Conservation (phyloP, 768 basidiomycete species). For the Russula sp. region DNA sequence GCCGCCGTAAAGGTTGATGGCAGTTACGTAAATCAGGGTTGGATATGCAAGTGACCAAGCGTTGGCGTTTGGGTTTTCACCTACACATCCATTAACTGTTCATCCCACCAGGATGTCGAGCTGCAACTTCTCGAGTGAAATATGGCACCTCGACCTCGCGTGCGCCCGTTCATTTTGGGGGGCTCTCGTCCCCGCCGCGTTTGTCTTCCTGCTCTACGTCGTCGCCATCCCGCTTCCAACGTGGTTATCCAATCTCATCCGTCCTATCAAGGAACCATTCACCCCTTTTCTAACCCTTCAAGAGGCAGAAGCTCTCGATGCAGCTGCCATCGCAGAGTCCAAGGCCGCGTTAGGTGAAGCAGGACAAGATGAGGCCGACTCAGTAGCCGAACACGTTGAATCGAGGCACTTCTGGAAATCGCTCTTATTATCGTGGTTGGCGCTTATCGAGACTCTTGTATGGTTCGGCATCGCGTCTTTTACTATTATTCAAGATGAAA, state of each 20-base stretch:
- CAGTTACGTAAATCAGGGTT: slow-evolving; percentile 1
- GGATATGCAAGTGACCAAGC: not conserved
- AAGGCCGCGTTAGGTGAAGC: slow-evolving; percentile 4
- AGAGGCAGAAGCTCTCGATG: slow-evolving; percentile 29
- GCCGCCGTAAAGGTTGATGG: not conserved
- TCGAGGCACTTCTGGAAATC: slow-evolving; percentile 55
- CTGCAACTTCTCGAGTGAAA: slow-evolving; percentile 14
- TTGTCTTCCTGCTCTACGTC: slow-evolving; percentile 47
- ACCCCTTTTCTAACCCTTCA: slow-evolving; percentile 45
- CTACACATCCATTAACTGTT: not conserved
- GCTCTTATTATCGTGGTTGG: slow-evolving; percentile 52
- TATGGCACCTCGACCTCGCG: slow-evolving; percentile 41
- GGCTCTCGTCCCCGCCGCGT: slow-evolving; percentile 46
- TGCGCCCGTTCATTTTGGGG: slow-evolving; percentile 55
- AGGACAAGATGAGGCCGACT: slow-evolving; percentile 1
- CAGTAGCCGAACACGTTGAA: slow-evolving; percentile 28
- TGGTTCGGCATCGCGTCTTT: slow-evolving; percentile 66
- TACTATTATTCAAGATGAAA: slow-evolving; percentile 39
- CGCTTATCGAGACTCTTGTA: slow-evolving; percentile 52
- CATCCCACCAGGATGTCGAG: slow-evolving; percentile 19
- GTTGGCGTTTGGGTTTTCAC: too few relatives aligned
- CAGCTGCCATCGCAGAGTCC: not conserved
- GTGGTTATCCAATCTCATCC: slow-evolving; percentile 30
- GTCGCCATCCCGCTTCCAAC: slow-evolving; percentile 29
- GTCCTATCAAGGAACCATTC: slow-evolving; percentile 36